Percentiles rank a stretch among this genome's conserved stretches.
Conservation (phyloP, 768 basidiomycete genomes). For the Xerocomus spinulosus region DNA sequence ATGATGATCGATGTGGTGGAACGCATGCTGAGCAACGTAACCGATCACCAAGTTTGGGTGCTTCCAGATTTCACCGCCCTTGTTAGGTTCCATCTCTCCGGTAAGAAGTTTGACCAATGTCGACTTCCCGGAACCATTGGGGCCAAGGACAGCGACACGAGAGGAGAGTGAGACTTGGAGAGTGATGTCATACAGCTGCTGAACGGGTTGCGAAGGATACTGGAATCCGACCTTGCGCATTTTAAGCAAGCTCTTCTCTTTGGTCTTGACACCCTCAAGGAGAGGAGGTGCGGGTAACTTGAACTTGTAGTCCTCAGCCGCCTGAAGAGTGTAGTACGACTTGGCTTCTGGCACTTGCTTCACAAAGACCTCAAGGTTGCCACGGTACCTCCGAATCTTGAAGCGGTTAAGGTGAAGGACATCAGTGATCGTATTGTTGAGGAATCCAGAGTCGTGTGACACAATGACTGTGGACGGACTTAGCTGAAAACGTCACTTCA, state of each 20-base stretch:
- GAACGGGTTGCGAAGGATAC: slow-evolving; percentile 80
- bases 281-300: slow-evolving; percentile 96
- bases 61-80: slow-evolving; percentile 97
- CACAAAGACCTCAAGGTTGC: slow-evolving; percentile 94
- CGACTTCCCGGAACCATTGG: slow-evolving; percentile 98
- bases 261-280: slow-evolving; percentile 99
- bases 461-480: slow-evolving; percentile 65
- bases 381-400: slow-evolving; percentile 93
- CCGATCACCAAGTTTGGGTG: slow-evolving; percentile 99
- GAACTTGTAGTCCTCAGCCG: slow-evolving; percentile 96
- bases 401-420: slow-evolving; percentile 97
- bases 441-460: slow-evolving; percentile 95
- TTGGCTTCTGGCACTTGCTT: slow-evolving; percentile 94
- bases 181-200: slow-evolving; percentile 91
- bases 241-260: slow-evolving; percentile 95
- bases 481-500: slow-evolving; percentile 3
- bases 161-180: slow-evolving; percentile 97
- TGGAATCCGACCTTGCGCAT: slow-evolving; percentile 99
- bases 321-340: slow-evolving; percentile 96
- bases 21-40: slow-evolving; percentile 98
- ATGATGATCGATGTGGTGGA: slow-evolving; percentile 99
- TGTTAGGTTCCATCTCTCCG: slow-evolving; percentile 95
- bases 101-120: slow-evolving; percentile 96
- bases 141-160: slow-evolving; percentile 96
- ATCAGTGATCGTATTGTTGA: slow-evolving; percentile 98